Evolutionary conservation across 1,284 basidiomycete species (phyloP).

Genomic region (Singerocomus inundabilis): DNA sequence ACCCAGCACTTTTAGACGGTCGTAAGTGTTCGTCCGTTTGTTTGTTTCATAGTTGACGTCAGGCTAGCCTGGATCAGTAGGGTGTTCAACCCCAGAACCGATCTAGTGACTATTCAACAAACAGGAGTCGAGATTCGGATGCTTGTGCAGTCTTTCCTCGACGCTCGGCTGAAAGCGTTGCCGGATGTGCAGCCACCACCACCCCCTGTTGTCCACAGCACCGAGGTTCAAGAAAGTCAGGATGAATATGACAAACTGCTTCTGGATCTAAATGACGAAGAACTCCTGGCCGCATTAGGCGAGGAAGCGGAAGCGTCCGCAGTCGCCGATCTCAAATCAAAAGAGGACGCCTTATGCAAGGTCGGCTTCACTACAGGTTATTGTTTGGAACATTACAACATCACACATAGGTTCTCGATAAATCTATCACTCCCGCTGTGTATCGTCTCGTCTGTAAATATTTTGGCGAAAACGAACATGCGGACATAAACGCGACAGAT

Average conservation of each 20-base stretch:
- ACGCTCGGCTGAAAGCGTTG: conserved; percentile 53
- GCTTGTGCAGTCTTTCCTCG: conserved; percentile 63
- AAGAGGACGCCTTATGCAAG: conserved; percentile 44
- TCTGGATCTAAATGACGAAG: conserved; percentile 61
- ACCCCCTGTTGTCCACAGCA: conserved; percentile 22
- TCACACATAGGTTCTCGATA: conserved; percentile 49
- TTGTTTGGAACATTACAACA: neutral
- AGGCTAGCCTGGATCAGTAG: conserved; percentile 60
- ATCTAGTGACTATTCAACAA: conserved; percentile 35
- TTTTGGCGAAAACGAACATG: conserved; percentile 38
- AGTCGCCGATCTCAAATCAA: conserved; percentile 32
- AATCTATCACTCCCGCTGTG: conserved; percentile 55
- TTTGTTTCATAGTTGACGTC: conserved; percentile 9
- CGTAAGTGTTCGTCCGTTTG: conserved; percentile 42
- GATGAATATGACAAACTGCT: conserved; percentile 61
- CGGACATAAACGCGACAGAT: conserved; percentile 31
- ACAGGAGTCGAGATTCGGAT: conserved; percentile 30
- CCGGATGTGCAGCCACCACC: conserved; percentile 45
- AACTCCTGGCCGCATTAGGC: conserved; percentile 52
- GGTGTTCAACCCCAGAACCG: conserved; percentile 49
- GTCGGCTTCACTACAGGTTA: conserved; percentile 29
- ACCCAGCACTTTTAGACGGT: conserved; percentile 58
- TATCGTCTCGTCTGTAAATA: conserved; percentile 61
- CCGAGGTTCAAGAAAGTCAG: conserved; percentile 70
- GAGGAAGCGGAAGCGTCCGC: conserved; percentile 30